Evolutionary conservation across 257 asterid species (phyloP).

Genomic region (Anisodus acutangulus): DNA sequence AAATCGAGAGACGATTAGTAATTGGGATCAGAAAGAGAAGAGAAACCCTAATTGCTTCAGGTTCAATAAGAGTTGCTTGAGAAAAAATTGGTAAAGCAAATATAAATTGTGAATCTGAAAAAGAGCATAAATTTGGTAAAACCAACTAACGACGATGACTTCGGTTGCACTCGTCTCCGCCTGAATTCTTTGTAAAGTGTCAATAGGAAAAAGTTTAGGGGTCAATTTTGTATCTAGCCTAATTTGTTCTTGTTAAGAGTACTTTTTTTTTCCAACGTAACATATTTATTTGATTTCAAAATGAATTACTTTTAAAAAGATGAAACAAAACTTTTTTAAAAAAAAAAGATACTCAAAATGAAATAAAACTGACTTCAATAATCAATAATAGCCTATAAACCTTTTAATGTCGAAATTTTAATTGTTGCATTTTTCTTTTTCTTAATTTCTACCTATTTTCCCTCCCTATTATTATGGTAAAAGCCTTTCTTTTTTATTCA

Average conservation of each 20-base stretch:
- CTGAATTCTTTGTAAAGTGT: conserved; percentile 1
- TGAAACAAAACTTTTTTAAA: too few species aligned
- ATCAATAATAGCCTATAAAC: not conserved
- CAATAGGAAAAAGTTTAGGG: too few species aligned
- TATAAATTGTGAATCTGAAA: not conserved
- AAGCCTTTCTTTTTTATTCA: not conserved
- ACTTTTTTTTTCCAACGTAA: not conserved
- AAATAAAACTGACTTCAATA: not conserved
- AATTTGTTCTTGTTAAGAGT: not conserved
- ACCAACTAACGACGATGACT: not conserved
- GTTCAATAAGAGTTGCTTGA: not conserved
- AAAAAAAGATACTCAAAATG: not conserved
- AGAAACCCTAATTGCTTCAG: conserved; percentile 25
- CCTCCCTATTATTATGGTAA: not conserved
- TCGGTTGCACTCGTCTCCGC: conserved; percentile 7
- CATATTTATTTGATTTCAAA: not conserved
- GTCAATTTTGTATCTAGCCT: too few species aligned
- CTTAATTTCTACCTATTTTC: not conserved
- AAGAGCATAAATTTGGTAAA: not conserved
- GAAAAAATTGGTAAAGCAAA: not conserved
- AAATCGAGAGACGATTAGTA: not conserved
- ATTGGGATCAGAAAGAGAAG: not conserved
- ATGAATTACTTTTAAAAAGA: not conserved
- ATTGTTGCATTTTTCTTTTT: not conserved
- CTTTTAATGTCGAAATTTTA: too few species aligned